phyloP scores from a whole-genome alignment of 768 basidiomycete genomes.

The Lactarius indigo region DNA sequence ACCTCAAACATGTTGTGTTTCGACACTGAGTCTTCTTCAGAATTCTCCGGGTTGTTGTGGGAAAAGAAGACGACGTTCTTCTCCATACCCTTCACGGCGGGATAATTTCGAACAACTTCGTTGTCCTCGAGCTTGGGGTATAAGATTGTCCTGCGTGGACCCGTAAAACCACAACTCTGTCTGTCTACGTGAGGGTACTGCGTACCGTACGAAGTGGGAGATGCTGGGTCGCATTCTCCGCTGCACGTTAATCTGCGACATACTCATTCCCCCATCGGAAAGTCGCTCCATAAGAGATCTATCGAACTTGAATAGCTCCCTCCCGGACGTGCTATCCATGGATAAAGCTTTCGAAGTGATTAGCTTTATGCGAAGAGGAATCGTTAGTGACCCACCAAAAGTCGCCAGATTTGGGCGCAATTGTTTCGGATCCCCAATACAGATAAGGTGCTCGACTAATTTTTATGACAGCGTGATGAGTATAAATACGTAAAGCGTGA shows the following conservation, averaged over 20 bases:
- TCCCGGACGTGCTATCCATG: slow-evolving; percentile 59
- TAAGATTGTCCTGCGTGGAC: slow-evolving; percentile 45
- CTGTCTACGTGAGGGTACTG: neutral
- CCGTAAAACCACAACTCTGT: neutral
- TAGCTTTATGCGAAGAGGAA: neutral
- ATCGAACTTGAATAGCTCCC: slow-evolving; percentile 58
- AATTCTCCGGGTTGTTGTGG: slow-evolving; percentile 60
- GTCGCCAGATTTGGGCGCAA: slow-evolving; percentile 66
- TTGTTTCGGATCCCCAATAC: slow-evolving; percentile 77
- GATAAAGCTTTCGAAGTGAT: slow-evolving; percentile 49
- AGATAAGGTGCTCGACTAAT: slow-evolving; percentile 62
- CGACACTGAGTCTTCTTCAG: slow-evolving; percentile 57
- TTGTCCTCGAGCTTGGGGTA: slow-evolving; percentile 63
- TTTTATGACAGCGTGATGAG: neutral
- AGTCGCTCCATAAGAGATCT: slow-evolving; percentile 71
- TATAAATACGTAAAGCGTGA: neutral
- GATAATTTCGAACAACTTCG: slow-evolving; percentile 46
- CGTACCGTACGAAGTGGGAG: slow-evolving; percentile 55
- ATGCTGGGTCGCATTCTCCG: slow-evolving; percentile 73
- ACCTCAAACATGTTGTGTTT: slow-evolving; percentile 72
- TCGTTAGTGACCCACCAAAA: slow-evolving; percentile 45
- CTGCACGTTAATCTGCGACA: slow-evolving; percentile 71
- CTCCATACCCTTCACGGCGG: slow-evolving; percentile 55
- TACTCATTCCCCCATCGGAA: slow-evolving; percentile 49
- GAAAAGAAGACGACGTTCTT: slow-evolving; percentile 67